Evolutionary conservation across 139 green algal species (phyloP), one percentile per base, ranked within the genome.

Genomic region (Chlamydomonas incerta): DNA sequence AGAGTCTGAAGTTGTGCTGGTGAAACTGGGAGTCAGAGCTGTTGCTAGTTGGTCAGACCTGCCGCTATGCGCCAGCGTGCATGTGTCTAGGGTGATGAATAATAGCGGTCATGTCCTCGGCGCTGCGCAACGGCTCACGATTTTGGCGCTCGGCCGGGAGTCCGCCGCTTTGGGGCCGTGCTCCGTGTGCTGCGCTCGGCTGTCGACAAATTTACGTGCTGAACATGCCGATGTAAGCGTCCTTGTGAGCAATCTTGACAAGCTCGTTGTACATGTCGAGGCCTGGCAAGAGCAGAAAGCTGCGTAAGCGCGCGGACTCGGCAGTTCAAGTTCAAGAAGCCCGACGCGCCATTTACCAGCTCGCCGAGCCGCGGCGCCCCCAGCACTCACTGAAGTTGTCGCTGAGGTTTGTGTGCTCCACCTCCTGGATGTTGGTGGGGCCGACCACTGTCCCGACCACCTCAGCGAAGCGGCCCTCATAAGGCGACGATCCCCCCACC

Each of bases 241-340:
- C 62, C 55, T 86, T 79, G 68, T 86, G 68, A 9, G 80, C 62
- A 2, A 86, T 18, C 46, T 86, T 86, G 13, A 86, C 80, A 31
- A 86, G 80, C 80, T 86, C 80, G 80, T 86, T 86, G 80, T 80
- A 86, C 34, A 86, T 63, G 52, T 86, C 80, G 20, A 86, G 80
- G 24, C 34, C 80, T 86, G 65, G 9, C 3, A 3, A 23, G 17
- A 0, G 14, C 0, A 31, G 37, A 63, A 63, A 33, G 57, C 33
- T 41, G n/a, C 26, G 37, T 26, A 57, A 50, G 34, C 29, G n/a
- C n/a, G n/a, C n/a, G n/a, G n/a, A n/a, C n/a, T n/a, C n/a, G 17
- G 31, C 1, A 74, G 20, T 33, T 55, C 20, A 20, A 0, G 20
- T 58, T 75, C 37, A n/a, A 60, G 21, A 21, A 4, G 0, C 26